A percentile compares a stretch with the other conserved stretches of the same genome.
These are phyloP conservation scores for Liriodendron chinense DNA, from an alignment of 164 flowering plant genomes.

Conservation along the genomic window DNA sequence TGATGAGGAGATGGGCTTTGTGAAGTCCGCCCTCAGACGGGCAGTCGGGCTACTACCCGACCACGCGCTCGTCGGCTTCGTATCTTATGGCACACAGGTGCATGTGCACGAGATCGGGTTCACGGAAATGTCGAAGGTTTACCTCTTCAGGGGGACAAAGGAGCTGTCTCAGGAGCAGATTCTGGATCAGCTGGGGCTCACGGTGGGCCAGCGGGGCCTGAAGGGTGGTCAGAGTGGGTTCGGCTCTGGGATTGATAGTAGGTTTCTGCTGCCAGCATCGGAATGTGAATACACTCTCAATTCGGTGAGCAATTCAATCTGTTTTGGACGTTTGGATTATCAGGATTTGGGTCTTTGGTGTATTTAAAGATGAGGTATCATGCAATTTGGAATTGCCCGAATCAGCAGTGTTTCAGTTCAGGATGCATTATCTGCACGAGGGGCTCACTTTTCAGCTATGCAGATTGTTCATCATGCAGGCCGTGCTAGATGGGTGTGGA, in stretches of 20 bases:
- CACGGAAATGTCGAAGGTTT: conserved; percentile 80
- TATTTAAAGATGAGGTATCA: too few relatives aligned
- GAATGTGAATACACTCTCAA: conserved; percentile 80
- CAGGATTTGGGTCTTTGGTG: too few relatives aligned
- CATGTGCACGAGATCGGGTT: conserved; percentile 96
- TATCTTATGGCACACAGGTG: conserved; percentile 91
- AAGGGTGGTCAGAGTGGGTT: conserved; percentile 40
- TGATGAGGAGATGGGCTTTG: conserved; percentile 83
- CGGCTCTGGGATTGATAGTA: conserved; percentile 33
- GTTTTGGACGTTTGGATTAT: too few relatives aligned
- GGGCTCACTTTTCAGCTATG: too few relatives aligned
- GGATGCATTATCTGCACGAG: too few relatives aligned
- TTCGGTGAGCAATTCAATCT: conserved; percentile 41
- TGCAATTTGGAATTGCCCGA: too few relatives aligned
- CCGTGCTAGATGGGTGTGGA: too few relatives aligned
- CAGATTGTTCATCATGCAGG: too few relatives aligned
- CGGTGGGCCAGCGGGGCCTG: conserved; percentile 29
- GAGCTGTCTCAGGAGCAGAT: conserved; percentile 85
- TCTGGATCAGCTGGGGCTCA: conserved; percentile 82
- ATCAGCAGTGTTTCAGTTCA: too few relatives aligned
- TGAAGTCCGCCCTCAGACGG: conserved; percentile 63
- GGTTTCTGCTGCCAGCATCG: conserved; percentile 84
- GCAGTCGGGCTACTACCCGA: conserved; percentile 84
- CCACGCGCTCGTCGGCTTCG: conserved; percentile 78
- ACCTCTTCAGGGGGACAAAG: conserved; percentile 77